Percentiles rank a stretch among this genome's conserved stretches.
Conservation (phyloP, 495 filamentous ascomycete species). For the Talaromyces trachyspermus region DNA sequence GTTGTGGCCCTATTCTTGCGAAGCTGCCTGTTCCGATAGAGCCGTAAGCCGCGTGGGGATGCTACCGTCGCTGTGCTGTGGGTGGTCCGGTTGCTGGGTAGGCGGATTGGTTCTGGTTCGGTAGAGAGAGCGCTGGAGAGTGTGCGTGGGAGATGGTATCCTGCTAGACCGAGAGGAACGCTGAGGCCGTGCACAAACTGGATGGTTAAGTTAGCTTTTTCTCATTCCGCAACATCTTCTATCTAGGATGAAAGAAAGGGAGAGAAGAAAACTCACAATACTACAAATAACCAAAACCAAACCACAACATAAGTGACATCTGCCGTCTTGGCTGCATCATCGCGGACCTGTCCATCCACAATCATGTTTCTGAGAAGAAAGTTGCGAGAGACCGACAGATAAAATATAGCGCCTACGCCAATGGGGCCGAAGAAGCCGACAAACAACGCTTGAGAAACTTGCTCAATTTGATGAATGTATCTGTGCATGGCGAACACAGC, state of each 20-base stretch:
- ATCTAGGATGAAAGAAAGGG: not conserved
- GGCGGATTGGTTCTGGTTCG: slow-evolving; percentile 24
- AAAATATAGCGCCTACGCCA: slow-evolving; percentile 88
- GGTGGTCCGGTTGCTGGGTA: slow-evolving; percentile 20
- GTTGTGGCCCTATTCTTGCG: slow-evolving; percentile 10
- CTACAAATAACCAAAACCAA: slow-evolving; percentile 86
- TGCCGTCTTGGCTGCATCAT: slow-evolving; percentile 55
- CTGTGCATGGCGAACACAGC: slow-evolving; percentile 67
- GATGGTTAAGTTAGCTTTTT: slow-evolving; percentile 11
- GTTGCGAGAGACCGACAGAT: slow-evolving; percentile 71
- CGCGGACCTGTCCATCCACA: slow-evolving; percentile 51
- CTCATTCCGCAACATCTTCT: not conserved
- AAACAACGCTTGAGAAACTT: slow-evolving; percentile 65
- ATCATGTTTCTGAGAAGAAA: slow-evolving; percentile 49
- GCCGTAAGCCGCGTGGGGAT: slow-evolving; percentile 12
- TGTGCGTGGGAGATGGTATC: slow-evolving; percentile 70
- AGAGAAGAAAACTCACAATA: slow-evolving; percentile 54
- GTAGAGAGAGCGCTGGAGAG: slow-evolving; percentile 52
- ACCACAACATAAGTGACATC: slow-evolving; percentile 65
- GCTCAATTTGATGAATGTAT: slow-evolving; percentile 73
- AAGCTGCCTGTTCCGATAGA: slow-evolving; percentile 17
- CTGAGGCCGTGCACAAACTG: slow-evolving; percentile 82
- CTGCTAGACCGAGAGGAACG: slow-evolving; percentile 76
- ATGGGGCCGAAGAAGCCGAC: slow-evolving; percentile 94
- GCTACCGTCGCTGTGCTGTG: slow-evolving; percentile 31